phyloP scores from a whole-genome alignment of 1,139 yeast species.

The Pichia sorboxylosa region DNA sequence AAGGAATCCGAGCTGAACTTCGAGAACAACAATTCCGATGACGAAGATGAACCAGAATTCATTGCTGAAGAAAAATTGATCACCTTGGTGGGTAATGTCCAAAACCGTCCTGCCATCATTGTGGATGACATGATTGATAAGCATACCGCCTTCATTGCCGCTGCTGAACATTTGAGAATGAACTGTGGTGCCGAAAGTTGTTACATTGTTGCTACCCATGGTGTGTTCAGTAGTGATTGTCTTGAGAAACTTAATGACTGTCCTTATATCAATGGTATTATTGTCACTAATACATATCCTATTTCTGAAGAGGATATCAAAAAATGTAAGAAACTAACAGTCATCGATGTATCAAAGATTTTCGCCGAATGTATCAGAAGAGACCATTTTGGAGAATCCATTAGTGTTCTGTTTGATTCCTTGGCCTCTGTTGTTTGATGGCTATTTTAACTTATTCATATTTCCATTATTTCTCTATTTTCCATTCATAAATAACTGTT shows the following conservation, averaged over 20 bases:
- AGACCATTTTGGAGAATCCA: slow-evolving; percentile 95
- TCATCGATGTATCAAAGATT: slow-evolving; percentile 88
- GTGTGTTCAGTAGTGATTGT: slow-evolving; percentile 80
- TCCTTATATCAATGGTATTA: slow-evolving; percentile 73
- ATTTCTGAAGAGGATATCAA: slow-evolving; percentile 51
- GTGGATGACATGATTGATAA: slow-evolving; percentile 96
- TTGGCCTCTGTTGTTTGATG: slow-evolving; percentile 35
- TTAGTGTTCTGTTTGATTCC: slow-evolving; percentile 83
- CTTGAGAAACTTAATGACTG: slow-evolving; percentile 69
- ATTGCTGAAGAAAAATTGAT: slow-evolving; percentile 74
- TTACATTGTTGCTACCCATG: slow-evolving; percentile 90
- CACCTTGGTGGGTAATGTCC: slow-evolving; percentile 93
- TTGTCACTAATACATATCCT: slow-evolving; percentile 94
- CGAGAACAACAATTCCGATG: slow-evolving; percentile 73
- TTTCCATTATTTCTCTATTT: neutral
- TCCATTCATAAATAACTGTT: slow-evolving; percentile 1
- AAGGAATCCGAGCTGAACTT: slow-evolving; percentile 26
- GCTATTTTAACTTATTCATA: neutral
- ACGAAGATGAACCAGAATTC: slow-evolving; percentile 68
- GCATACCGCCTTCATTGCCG: slow-evolving; percentile 87
- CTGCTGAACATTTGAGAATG: slow-evolving; percentile 91
- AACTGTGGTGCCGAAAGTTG: slow-evolving; percentile 93
- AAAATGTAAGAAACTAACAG: slow-evolving; percentile 54
- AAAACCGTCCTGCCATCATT: slow-evolving; percentile 81
- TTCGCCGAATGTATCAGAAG: slow-evolving; percentile 98